Conservation (phyloP, 176 grass and related monocot species). For the Oryza meyeriana region DNA sequence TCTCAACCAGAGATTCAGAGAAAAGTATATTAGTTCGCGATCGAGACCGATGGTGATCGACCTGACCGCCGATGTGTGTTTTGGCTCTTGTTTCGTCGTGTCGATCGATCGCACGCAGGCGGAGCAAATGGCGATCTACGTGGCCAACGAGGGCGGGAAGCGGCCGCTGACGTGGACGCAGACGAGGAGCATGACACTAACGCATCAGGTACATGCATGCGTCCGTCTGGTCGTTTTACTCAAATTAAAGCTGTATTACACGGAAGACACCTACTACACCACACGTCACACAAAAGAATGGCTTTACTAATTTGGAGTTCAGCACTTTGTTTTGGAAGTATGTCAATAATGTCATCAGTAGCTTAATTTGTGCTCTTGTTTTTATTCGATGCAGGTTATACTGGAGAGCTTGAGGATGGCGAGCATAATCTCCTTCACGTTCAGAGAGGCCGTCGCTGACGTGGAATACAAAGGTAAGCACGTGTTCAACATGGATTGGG, state of each 20-base stretch:
- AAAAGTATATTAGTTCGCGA: neutral
- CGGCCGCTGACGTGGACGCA: slow-evolving; percentile 58
- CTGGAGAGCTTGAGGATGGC: slow-evolving; percentile 70
- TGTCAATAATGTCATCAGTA: neutral
- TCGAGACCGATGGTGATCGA: neutral
- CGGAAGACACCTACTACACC: neutral
- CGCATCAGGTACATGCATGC: slow-evolving; percentile 36
- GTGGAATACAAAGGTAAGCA: slow-evolving; percentile 62
- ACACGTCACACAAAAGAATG: neutral
- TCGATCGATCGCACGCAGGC: slow-evolving; percentile 42
- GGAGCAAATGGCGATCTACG: slow-evolving; percentile 43
- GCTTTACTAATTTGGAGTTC: neutral
- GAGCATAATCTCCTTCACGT: slow-evolving; percentile 70
- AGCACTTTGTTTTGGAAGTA: neutral
- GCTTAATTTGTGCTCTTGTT: neutral
- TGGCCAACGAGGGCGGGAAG: slow-evolving; percentile 38
- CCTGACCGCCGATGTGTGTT: neutral
- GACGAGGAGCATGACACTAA: slow-evolving; percentile 53
- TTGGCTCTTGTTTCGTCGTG: neutral
- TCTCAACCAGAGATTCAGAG: too few relatives aligned
- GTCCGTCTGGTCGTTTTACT: neutral
- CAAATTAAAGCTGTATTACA: neutral
- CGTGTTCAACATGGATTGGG: slow-evolving; percentile 11
- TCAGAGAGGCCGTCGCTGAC: slow-evolving; percentile 68
- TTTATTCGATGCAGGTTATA: slow-evolving; percentile 39